These are phyloP conservation scores for Urtica urens DNA, from an alignment of 306 rosid genomes.

Conservation along the genomic window DNA sequence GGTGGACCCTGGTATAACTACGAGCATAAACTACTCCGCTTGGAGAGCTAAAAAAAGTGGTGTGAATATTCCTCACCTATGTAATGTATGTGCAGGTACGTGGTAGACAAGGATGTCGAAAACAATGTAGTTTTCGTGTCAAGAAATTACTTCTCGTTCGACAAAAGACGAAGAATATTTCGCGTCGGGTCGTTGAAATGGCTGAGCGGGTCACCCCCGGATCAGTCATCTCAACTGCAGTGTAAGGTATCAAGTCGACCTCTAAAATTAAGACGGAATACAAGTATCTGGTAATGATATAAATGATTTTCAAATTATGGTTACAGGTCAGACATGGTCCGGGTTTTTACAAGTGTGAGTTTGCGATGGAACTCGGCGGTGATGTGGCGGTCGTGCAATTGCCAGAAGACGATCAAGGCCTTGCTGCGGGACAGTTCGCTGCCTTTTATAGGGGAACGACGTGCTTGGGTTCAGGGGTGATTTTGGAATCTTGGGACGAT, in stretches of 20 bases:
- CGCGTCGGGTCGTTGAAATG: constrained; percentile 83
- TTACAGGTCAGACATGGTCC: constrained; percentile 97
- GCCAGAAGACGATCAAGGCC: constrained; percentile 83
- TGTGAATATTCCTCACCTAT: not conserved
- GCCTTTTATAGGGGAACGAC: constrained; percentile 70
- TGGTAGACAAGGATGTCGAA: constrained; percentile 77
- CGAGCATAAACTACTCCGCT: not conserved
- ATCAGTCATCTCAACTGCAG: constrained; percentile 41
- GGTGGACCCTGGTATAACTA: constrained; percentile 90
- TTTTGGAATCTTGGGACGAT: constrained; percentile 83
- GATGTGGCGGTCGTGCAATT: constrained; percentile 55
- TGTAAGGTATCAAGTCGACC: too few relatives aligned
- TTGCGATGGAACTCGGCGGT: constrained; percentile 40
- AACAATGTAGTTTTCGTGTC: constrained; percentile 86
- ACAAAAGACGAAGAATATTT: constrained; percentile 76
- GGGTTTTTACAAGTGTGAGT: constrained; percentile 49
- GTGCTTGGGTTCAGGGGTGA: constrained; percentile 88
- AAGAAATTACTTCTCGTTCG: constrained; percentile 79
- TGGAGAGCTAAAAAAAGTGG: too few relatives aligned
- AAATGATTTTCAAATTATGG: too few relatives aligned
- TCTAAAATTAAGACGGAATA: too few relatives aligned
- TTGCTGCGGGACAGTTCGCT: constrained; percentile 89
- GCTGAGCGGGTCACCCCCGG: constrained; percentile 50
- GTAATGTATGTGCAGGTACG: constrained; percentile 45
- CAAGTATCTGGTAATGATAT: too few relatives aligned